Evolutionary conservation across 2,329 filamentous ascomycete species (phyloP).

Genomic region (Hymenoscyphus linearis): DNA sequence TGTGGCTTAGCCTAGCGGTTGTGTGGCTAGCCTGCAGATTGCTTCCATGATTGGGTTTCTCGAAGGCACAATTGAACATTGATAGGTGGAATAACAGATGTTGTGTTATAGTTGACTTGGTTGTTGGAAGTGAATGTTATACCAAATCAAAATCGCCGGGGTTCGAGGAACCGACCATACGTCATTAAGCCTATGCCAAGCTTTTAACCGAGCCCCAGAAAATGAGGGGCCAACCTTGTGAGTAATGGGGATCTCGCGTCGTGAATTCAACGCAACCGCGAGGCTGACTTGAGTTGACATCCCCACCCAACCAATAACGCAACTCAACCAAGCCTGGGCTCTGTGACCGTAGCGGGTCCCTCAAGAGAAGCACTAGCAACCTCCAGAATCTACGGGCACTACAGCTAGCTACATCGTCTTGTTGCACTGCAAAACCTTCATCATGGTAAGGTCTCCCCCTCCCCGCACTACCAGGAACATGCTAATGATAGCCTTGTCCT

Average conservation of each 20-base stretch:
- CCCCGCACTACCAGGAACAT: background rate
- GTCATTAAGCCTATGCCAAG: slow-evolving; percentile 24
- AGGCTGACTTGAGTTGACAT: background rate
- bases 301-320: background rate
- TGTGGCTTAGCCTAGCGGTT: background rate
- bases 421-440: background rate
- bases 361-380: background rate
- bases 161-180: background rate
- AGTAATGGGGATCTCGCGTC: background rate
- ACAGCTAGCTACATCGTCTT: background rate
- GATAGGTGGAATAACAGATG: background rate
- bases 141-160: background rate
- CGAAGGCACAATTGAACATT: background rate
- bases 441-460: background rate
- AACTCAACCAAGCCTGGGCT: background rate
- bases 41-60: background rate
- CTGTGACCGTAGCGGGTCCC: background rate
- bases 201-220: slow-evolving; percentile 2
- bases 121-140: background rate
- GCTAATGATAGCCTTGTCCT: background rate
- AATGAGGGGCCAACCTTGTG: background rate
- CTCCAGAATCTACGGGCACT: background rate
- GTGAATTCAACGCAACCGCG: background rate
- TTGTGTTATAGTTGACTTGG: background rate
- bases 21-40: background rate